phyloP scores from a whole-genome alignment of 495 filamentous ascomycete species.

The Aspergillus kassunensis region DNA sequence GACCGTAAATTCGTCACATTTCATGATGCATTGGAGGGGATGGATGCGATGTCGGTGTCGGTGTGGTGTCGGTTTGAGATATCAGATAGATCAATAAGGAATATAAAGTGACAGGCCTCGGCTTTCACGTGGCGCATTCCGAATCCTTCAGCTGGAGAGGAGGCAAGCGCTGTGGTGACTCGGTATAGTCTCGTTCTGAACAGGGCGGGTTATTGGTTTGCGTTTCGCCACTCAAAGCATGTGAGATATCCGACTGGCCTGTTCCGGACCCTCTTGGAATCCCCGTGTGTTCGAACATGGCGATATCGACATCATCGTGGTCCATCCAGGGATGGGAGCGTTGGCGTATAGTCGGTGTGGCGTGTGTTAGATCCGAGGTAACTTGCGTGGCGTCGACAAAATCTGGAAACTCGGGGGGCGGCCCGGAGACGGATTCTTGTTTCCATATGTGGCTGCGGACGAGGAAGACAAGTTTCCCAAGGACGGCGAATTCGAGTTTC shows the following conservation, averaged over 20 bases:
- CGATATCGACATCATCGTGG: conserved; percentile 39
- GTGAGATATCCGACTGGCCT: conserved; percentile 26
- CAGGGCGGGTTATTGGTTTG: conserved; percentile 22
- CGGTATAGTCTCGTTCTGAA: conserved; percentile 8
- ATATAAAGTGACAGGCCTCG: not conserved
- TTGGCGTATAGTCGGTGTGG: conserved; percentile 21
- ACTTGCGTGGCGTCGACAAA: conserved; percentile 45
- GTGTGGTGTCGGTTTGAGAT: not conserved
- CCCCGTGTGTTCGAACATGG: conserved; percentile 40
- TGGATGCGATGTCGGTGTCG: not conserved
- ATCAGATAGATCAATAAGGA: not conserved
- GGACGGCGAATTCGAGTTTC: conserved; percentile 62
- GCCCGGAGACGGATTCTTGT: conserved; percentile 27
- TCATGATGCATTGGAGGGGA: not conserved
- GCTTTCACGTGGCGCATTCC: not conserved
- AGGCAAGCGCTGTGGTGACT: not conserved
- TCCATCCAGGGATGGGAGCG: conserved; percentile 35
- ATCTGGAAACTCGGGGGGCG: conserved; percentile 31
- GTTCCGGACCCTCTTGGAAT: conserved; percentile 15
- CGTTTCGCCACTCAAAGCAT: conserved; percentile 34
- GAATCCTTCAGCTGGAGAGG: not conserved
- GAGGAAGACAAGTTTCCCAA: conserved; percentile 46
- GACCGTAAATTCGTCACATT: conserved; percentile 2
- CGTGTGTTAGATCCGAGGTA: conserved; percentile 42
- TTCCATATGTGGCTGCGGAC: conserved; percentile 41